Evolutionary conservation across 768 basidiomycete genomes (phyloP).

Genomic region (Tephrocybe sp.): DNA sequence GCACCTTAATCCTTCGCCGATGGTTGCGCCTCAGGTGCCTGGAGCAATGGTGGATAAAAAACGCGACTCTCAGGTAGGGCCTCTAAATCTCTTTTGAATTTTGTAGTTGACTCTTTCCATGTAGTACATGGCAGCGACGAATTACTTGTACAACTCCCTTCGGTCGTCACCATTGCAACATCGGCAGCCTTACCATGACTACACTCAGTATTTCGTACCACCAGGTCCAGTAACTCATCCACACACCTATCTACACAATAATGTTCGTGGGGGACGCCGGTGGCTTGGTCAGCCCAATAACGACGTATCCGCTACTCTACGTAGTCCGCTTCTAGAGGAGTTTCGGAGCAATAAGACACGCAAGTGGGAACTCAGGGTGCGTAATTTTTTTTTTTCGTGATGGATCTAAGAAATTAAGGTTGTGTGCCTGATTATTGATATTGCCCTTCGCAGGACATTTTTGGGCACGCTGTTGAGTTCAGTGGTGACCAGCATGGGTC

Average conservation of each 20-base stretch:
- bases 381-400: conserved; percentile 22
- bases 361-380: conserved; percentile 80
- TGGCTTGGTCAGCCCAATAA: conserved; percentile 34
- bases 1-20: conserved; percentile 41
- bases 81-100: conserved; percentile 10
- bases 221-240: conserved; percentile 36
- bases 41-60: conserved; percentile 53
- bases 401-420: not conserved
- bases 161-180: conserved; percentile 44
- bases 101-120: conserved; percentile 24
- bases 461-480: conserved; percentile 87
- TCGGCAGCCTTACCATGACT: conserved; percentile 51
- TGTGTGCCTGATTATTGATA: conserved; percentile 15
- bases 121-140: conserved; percentile 42
- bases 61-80: conserved; percentile 50
- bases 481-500: conserved; percentile 96
- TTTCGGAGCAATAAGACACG: conserved; percentile 79
- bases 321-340: conserved; percentile 80
- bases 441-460: conserved; percentile 65
- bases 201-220: conserved; percentile 46
- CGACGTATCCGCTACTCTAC: conserved; percentile 34
- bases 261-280: conserved; percentile 46
- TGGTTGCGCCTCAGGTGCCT: conserved; percentile 51
- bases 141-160: conserved; percentile 40
- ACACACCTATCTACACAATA: conserved; percentile 32